Base-by-base conservation (phyloP, 2,329 filamentous ascomycete species). In the Fusarium sambucinum region DNA sequence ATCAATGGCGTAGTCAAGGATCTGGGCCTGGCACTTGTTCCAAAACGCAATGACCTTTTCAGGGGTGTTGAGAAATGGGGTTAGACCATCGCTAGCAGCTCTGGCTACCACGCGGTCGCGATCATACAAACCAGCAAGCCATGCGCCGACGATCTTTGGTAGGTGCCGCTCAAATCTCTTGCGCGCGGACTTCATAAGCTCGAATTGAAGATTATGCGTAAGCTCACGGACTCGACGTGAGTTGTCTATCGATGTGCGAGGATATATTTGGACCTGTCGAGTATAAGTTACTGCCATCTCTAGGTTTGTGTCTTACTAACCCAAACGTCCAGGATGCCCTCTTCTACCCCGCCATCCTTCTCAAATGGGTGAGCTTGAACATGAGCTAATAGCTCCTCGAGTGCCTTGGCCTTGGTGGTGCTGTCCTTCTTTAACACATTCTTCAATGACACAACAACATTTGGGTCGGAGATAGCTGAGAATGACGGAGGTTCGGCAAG, bases 341-440 rank as follows among this genome's bases (percentile, higher is more conserved):
- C 92, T 74, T 97, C 94, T 19, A 92, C 82, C 32, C 89, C 90
- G 27, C 86, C 87, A 70, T 85, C 82, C 56, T 84, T 73, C 63
- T 84, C 86, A 76, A 77, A 85, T 41, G 79, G 85, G 77, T 82
- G 86, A 14, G 80, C 78, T 68, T 85, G 83, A 38, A 92, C 82
- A 75, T 91, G 86, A 33, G 86, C 78, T 47, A 93, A 85, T 21
- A 99, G 80, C 53, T 98, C 95, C 73, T 98, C 94, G 29, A 99
- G 82, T 1, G 93, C 95, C 78, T 95, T 97, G 10, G 91, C 86
- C 77, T 97, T 97, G 37, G 96, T 99, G 13, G 89, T 97, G 74
- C 90, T 91, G 81, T 97, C 95, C 80, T 96, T 97, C 81, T 98
- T 99, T 51, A 90, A 86, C 5, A 97, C 81, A 72, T 96, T 97